Conservation (phyloP, 257 asterid species). For the Buddleja alternifolia region DNA sequence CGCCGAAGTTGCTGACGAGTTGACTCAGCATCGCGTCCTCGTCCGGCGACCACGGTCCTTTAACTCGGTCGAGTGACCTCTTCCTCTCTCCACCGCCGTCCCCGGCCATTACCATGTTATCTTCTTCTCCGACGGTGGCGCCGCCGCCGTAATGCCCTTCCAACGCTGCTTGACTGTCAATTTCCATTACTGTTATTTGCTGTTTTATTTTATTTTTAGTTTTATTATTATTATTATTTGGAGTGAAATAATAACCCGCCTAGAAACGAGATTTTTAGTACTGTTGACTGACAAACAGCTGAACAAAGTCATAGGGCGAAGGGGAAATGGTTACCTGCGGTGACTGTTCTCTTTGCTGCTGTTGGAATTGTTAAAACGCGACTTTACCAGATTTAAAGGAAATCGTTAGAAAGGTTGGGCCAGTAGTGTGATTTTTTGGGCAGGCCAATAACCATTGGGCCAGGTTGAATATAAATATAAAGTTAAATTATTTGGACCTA, state of each 20-base stretch:
- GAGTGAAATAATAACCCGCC: constrained; percentile 12
- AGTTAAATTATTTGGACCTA: background rate
- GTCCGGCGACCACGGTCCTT: constrained; percentile 94
- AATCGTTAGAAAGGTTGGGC: background rate
- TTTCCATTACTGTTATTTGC: constrained; percentile 33
- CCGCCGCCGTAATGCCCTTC: constrained; percentile 39
- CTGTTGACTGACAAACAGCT: background rate
- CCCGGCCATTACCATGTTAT: constrained; percentile 19
- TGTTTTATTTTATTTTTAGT: background rate
- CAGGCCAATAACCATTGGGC: background rate
- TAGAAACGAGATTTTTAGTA: constrained; percentile 21
- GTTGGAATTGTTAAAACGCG: background rate
- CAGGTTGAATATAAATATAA: background rate
- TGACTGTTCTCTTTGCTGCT: constrained; percentile 6
- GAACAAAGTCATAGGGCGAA: constrained; percentile 4
- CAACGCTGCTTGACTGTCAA: constrained; percentile 28
- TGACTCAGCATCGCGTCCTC: constrained; percentile 75
- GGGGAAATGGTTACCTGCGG: background rate
- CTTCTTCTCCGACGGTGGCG: constrained; percentile 36
- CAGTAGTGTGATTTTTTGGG: too few species aligned
- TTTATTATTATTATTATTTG: background rate
- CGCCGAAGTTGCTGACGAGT: constrained; percentile 70
- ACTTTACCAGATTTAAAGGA: background rate
- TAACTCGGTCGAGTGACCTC: constrained; percentile 60
- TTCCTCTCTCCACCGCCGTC: constrained; percentile 39